These are phyloP conservation scores for Lecanicillium sp. DNA, from an alignment of 2,329 filamentous ascomycete genomes.

Conservation along the genomic window DNA sequence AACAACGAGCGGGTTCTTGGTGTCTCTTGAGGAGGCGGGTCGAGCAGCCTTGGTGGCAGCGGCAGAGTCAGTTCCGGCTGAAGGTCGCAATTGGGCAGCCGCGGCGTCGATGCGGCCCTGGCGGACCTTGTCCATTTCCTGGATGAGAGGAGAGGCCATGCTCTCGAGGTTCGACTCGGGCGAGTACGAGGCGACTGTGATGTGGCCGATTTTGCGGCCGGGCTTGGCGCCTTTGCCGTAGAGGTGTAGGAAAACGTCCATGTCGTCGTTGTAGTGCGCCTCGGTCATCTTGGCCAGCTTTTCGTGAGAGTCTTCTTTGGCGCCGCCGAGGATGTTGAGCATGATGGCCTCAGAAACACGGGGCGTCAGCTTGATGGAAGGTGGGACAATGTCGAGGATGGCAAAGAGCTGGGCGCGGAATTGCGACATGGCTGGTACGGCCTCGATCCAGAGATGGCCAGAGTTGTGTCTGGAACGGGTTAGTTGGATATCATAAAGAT, in stretches of 20 bases:
- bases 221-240: slow-evolving; percentile 88
- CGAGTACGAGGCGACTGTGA: slow-evolving; percentile 67
- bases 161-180: slow-evolving; percentile 54
- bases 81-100: slow-evolving; percentile 27
- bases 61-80: slow-evolving; percentile 7
- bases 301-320: slow-evolving; percentile 54
- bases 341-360: slow-evolving; percentile 60
- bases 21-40: slow-evolving; percentile 16
- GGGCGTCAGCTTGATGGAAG: slow-evolving; percentile 45
- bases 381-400: slow-evolving; percentile 60
- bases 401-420: slow-evolving; percentile 84
- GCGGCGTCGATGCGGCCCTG: slow-evolving; percentile 40
- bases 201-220: slow-evolving; percentile 89
- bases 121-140: slow-evolving; percentile 51
- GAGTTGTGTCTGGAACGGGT: slow-evolving; percentile 59
- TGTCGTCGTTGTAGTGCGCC: slow-evolving; percentile 31
- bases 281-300: slow-evolving; percentile 38
- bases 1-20: slow-evolving; percentile 51
- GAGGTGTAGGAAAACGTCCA: slow-evolving; percentile 62
- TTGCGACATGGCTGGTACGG: slow-evolving; percentile 76
- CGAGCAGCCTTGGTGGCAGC: slow-evolving; percentile 1
- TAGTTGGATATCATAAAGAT: too few relatives aligned
- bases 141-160: slow-evolving; percentile 59
- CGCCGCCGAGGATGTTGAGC: slow-evolving; percentile 72
- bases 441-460: slow-evolving; percentile 92